Conservation (phyloP, 2,329 filamentous ascomycete species). For the Lasiodiplodia gonubiensis region DNA sequence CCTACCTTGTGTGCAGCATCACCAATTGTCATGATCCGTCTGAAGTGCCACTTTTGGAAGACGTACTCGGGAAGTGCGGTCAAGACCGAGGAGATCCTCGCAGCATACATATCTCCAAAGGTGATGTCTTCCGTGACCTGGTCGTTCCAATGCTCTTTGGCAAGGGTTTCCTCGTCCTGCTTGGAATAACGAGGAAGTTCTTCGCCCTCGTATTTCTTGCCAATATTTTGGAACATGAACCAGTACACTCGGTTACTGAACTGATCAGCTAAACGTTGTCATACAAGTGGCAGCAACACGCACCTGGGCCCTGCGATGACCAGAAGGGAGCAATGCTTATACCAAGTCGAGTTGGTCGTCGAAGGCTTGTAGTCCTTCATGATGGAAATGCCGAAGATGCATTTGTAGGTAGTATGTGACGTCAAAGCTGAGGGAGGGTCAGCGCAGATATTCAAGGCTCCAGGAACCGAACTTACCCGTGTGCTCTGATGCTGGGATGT, state of each 20-base stretch:
- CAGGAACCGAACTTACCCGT: neutral
- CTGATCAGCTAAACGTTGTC: neutral
- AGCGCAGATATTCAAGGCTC: neutral
- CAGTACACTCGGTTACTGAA: constrained; percentile 33
- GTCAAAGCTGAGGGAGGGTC: neutral
- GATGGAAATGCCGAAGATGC: constrained; percentile 27
- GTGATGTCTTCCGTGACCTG: constrained; percentile 38
- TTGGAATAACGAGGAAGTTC: constrained; percentile 42
- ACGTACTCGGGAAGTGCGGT: constrained; percentile 47
- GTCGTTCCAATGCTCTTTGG: constrained; percentile 36
- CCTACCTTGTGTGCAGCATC: constrained; percentile 52
- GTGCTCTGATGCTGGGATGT: constrained; percentile 6
- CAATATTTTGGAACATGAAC: constrained; percentile 37
- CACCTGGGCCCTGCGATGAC: constrained; percentile 31
- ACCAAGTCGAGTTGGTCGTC: constrained; percentile 26
- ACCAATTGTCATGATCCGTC: constrained; percentile 48
- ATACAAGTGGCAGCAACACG: neutral
- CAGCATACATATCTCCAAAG: constrained; percentile 46
- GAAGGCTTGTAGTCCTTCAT: constrained; percentile 6
- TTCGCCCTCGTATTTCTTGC: constrained; percentile 32
- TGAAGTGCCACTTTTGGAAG: constrained; percentile 48
- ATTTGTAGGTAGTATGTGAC: neutral
- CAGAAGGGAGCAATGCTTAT: constrained; percentile 32
- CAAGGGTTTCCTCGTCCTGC: constrained; percentile 40
- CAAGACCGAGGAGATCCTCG: constrained; percentile 33